Evolutionary conservation across 2,329 filamentous ascomycete genomes (phyloP), one percentile per base, ranked within the genome.

Genomic region (Paraphoma chrysanthemicola): DNA sequence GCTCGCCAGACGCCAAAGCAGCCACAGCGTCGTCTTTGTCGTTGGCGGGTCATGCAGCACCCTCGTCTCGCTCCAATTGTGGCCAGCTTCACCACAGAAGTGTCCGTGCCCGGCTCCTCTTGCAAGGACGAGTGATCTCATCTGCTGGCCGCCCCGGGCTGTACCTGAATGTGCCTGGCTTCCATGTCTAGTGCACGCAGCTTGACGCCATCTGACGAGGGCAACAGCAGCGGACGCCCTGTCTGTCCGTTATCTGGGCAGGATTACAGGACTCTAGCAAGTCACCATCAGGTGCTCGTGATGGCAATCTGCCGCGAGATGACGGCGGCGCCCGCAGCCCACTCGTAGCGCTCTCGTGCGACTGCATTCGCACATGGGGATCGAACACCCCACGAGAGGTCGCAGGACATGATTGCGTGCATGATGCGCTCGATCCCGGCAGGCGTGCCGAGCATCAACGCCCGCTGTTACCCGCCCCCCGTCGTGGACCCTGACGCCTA

Each of bases 111-210:
- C 49, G 46, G 49, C 49, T 33, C 38, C 16, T 45, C 44, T 36
- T 48, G 38, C 46, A 44, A 10, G 18, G 48, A 43, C 48, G 29
- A 48, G 52, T 59, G 55, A 57, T 53, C 56, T 62, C 57, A 60
- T 44, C 36, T 49, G 43, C 54, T 51, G 50, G 50, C 51, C 38
- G 36, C 46, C n/a, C 29, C 33, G 33, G 33, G 50, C 55, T 55
- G 63, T 64, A 62, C 60, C 66, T 67, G 63, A 60, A 58, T 50
- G 63, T 65, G 59, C 63, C 66, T 68, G 62, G 53, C 50, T n/a
- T 10, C 2, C 42, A 23, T 33, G 6, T 47, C 9, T 17, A 36
- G 10, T 36, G 23, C 29, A 50, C 18, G 44, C 44, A 47, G 41
- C 23, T 44, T 57, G 53, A 50, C 46, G 50, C 39, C 53, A 57